Conservation (phyloP, 495 filamentous ascomycete genomes). For the Penicillium odoratum region DNA sequence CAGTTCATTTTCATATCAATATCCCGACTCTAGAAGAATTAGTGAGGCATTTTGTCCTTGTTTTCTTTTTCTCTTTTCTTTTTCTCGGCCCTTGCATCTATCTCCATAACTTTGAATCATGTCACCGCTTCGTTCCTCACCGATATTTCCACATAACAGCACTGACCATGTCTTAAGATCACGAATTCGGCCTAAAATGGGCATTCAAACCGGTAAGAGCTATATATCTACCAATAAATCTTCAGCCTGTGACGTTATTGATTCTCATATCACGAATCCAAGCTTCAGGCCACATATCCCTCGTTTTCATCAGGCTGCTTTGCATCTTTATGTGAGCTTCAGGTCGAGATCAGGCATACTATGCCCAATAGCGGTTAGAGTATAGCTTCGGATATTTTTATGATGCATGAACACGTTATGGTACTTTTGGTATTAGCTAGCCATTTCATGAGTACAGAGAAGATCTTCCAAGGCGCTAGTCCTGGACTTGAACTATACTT, state of each 20-base stretch:
- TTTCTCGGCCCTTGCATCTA: conserved; percentile 2
- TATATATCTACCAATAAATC: neutral
- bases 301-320: neutral
- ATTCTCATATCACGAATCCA: neutral
- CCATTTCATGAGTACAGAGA: neutral
- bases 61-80: neutral
- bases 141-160: conserved; percentile 1
- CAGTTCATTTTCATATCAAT: neutral
- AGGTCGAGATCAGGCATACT: neutral
- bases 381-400: neutral
- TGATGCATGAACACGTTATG: neutral
- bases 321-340: neutral
- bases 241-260: neutral
- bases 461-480: neutral
- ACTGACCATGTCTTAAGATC: neutral
- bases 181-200: neutral
- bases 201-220: neutral
- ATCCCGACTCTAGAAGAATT: neutral
- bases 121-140: conserved; percentile 3
- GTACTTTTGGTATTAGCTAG: neutral
- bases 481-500: neutral
- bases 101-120: neutral
- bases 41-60: conserved; percentile 1
- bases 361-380: neutral
- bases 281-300: neutral